Base-by-base conservation (phyloP, 495 filamentous ascomycete species). In the Neurospora sp. region DNA sequence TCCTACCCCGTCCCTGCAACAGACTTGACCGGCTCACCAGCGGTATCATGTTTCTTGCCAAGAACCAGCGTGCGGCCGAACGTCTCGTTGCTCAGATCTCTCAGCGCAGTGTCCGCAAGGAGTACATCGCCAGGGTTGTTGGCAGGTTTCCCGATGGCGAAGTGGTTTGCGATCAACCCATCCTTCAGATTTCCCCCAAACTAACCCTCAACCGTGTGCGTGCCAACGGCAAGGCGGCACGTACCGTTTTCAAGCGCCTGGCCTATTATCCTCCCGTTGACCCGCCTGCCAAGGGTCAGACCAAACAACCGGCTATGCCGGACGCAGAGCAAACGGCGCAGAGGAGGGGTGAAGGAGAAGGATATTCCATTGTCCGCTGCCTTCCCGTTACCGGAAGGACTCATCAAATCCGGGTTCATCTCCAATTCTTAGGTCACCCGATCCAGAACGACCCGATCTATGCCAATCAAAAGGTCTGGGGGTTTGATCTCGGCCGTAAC, bases 391-490 rank as follows among this genome's bases (percentile, higher is more conserved):
- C 96, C 0, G 96, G 96, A 0, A 89, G 96, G 69, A 99, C 96
- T 8, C 96, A 99, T 78, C 96, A 99, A 79, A 89, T 99, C 23
- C 89, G 96, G 35, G 96, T 99, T 12, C 96, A 99, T 78, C 87
- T 99, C 2, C 96, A 99, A 78, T 97, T 92, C 79, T 83, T 99
- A 12, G 96, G 96, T 10, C 92, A 99, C 77, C 96, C 96, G 3
- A 98, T 99, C 77, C 89, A 91, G 70, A 98, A 98, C 80, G 96
- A 99, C 79, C 96, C 96, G 4, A 99, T 99, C 74, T 99, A 99
- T 81, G 93, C 92, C 77, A 98, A 98, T 78, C 91, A 93, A 73
- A 89, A 89, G 69, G 96, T 98, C 23, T 99, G 96, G 86, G 96
- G 96, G 3, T 85, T 90, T 1, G 86, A 88, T 2, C 87, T 99